Base-by-base conservation (phyloP, 768 basidiomycete species). In the Lactifluus hygrophoroides region DNA sequence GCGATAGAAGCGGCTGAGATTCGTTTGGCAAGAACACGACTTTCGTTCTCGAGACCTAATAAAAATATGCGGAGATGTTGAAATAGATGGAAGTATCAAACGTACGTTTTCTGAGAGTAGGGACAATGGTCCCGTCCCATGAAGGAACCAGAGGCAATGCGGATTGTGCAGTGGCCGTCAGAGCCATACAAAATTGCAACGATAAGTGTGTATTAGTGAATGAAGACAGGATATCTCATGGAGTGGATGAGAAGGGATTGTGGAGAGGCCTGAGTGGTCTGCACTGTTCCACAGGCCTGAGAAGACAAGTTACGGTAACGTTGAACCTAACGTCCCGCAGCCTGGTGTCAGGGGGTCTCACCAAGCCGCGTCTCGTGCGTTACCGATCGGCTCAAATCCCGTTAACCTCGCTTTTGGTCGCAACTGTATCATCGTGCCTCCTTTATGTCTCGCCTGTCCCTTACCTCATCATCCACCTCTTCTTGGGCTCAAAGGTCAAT, bases 51-150 rank as follows among this genome's bases (percentile, higher is more conserved):
- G 19, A 93, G 80, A 56, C 90, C 90, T 93, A 66, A 14, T 53
- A 59, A 40, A 40, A 38, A 59, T 35, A 38, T 35, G 53, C 56
- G 65, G 56, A 58, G 23, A 54, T 59, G 43, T 48, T 56, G 48
- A 56, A 16, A 54, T 25, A 62, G 60, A 32, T 35, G 45, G 34
- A 45, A 34, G 51, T 54, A 58, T 57, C 30, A 28, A 52, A 51
- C 47, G 57, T 46, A 75, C 80, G 67, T 74, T 90, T 88, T 65
- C 89, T 80, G 37, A 91, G 76, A 40, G 86, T 78, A 54, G 89
- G 90, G 30, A 91, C 90, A 56, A 91, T 88, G 35, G 81, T 81
- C 67, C 89, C 88, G 70, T 90, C 89, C 88, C 88, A 91, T 37
- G 81, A 77, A 50, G 84, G 80, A 43, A 66, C 70, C 46, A 66